phyloP scores from a whole-genome alignment of 2,329 filamentous ascomycete genomes.

The Juglanconis sp. region DNA sequence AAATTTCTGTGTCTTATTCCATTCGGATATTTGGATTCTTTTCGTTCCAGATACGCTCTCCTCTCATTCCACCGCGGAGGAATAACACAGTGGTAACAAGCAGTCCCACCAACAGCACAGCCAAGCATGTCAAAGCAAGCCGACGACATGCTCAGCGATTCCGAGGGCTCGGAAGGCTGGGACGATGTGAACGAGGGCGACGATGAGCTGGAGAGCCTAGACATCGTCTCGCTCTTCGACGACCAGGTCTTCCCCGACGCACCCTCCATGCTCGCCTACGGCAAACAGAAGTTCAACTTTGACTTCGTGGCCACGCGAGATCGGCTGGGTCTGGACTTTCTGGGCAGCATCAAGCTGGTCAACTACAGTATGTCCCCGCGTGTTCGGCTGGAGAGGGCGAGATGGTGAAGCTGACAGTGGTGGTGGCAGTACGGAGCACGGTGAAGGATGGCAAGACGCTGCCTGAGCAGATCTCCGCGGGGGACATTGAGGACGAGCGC shows the following conservation, averaged over 20 bases:
- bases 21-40: too few relatives aligned
- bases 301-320: conserved; percentile 62
- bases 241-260: conserved; percentile 63
- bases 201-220: conserved; percentile 59
- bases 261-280: conserved; percentile 63
- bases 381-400: neutral
- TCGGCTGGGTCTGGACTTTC: conserved; percentile 63
- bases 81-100: too few relatives aligned
- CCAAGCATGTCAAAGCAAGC: conserved; percentile 13
- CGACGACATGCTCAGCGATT: conserved; percentile 28
- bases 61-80: too few relatives aligned
- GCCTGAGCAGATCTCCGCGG: conserved; percentile 56
- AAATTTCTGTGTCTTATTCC: too few relatives aligned
- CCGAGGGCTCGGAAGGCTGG: conserved; percentile 35
- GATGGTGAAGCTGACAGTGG: neutral
- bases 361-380: conserved; percentile 59
- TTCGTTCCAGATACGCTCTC: too few relatives aligned
- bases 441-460: conserved; percentile 43
- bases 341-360: conserved; percentile 70
- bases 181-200: conserved; percentile 39
- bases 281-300: conserved; percentile 63
- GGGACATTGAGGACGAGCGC: conserved; percentile 65
- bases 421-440: conserved; percentile 41
- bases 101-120: neutral
- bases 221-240: conserved; percentile 67